Percentiles rank a stretch among this genome's conserved stretches.
phyloP scores from a whole-genome alignment of 2,329 filamentous ascomycete genomes.

The Fonsecaea nubica region DNA sequence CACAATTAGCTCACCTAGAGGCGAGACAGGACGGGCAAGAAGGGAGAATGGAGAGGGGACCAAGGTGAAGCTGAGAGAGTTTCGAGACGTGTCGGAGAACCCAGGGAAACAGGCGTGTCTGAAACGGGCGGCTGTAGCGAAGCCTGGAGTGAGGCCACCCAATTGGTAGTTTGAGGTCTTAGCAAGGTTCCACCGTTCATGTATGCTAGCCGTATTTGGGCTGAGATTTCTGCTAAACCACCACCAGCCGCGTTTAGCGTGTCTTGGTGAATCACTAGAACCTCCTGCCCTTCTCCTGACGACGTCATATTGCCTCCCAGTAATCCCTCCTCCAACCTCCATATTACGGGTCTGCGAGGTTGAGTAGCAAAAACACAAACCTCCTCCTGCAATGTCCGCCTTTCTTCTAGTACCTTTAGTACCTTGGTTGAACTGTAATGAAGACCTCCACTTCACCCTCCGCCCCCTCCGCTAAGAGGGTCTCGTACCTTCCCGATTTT shows the following conservation, averaged over 20 bases:
- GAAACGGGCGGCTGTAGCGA: conserved; percentile 32
- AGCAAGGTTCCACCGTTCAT: neutral
- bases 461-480: neutral
- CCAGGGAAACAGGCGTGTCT: conserved; percentile 21
- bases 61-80: conserved; percentile 36
- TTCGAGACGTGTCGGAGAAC: conserved; percentile 36
- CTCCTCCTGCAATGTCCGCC: conserved; percentile 29
- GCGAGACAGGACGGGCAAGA: conserved; percentile 24
- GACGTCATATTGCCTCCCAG: conserved; percentile 24
- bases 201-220: conserved; percentile 7
- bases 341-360: neutral
- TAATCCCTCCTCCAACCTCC: conserved; percentile 7
- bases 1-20: conserved; percentile 21
- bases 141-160: neutral
- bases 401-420: neutral
- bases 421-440: neutral
- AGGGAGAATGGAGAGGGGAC: conserved; percentile 19
- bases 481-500: neutral
- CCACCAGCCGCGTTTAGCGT: neutral
- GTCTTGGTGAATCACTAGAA: conserved; percentile 8
- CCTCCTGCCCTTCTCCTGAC: conserved; percentile 23
- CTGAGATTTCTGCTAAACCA: conserved; percentile 7
- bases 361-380: neutral
- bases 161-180: conserved; percentile 12
- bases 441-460: neutral